Evolutionary conservation across 2,329 filamentous ascomycete genomes (phyloP).

Genomic region (Xylaria sp.): DNA sequence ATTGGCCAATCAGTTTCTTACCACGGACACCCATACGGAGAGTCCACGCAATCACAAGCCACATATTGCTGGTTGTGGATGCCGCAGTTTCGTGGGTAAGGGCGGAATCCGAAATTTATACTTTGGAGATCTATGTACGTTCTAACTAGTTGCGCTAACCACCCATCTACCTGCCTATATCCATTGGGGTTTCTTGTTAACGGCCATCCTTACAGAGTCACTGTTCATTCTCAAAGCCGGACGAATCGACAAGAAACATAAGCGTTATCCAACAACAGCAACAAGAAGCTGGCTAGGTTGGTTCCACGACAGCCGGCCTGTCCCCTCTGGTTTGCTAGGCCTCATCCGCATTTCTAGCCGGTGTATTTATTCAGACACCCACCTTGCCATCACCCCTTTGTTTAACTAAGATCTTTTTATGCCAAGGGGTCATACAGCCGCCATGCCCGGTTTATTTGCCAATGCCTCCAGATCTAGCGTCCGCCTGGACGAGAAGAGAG

Average conservation of each 20-base stretch:
- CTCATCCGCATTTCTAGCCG: background rate
- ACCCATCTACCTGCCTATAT: background rate
- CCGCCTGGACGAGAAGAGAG: slow-evolving; percentile 28
- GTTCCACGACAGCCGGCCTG: background rate
- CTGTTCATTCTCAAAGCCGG: background rate
- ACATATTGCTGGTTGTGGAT: background rate
- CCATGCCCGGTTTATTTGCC: slow-evolving; percentile 15
- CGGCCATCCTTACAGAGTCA: too few relatives aligned
- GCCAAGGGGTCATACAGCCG: background rate
- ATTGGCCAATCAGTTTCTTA: background rate
- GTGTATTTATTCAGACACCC: background rate
- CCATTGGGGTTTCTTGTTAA: background rate
- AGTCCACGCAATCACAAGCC: slow-evolving; percentile 1
- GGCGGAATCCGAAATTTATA: background rate
- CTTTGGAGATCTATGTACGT: background rate
- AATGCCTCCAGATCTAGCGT: slow-evolving; percentile 5
- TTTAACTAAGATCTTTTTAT: background rate
- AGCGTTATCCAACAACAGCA: background rate
- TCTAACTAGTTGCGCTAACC: background rate
- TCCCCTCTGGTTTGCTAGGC: background rate
- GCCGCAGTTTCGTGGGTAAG: slow-evolving; percentile 1
- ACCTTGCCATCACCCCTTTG: background rate
- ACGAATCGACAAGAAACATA: background rate
- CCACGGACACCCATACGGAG: background rate
- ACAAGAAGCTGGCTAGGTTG: background rate